Conservation (phyloP, 108 stramenopile species). For the Cyclotella baltica region DNA sequence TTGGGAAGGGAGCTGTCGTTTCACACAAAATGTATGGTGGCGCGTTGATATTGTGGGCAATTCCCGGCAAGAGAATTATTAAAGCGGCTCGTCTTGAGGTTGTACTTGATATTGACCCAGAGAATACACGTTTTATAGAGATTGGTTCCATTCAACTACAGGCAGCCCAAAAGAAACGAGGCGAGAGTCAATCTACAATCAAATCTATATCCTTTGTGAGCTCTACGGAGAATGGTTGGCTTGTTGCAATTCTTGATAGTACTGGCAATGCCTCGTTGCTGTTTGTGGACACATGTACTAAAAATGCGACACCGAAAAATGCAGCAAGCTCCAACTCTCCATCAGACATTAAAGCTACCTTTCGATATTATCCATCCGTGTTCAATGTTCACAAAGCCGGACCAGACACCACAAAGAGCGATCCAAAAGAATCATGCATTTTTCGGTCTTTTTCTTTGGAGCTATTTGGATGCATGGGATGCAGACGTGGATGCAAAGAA, state of each 20-base stretch:
- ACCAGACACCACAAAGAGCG: conserved; percentile 14
- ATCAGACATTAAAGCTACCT: conserved; percentile 29
- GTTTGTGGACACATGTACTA: conserved; percentile 55
- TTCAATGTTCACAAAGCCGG: conserved; percentile 34
- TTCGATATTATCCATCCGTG: conserved; percentile 45
- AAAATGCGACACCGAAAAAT: background rate
- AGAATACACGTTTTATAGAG: conserved; percentile 55
- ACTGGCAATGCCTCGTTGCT: conserved; percentile 52
- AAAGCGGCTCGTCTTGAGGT: conserved; percentile 60
- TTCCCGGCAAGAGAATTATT: conserved; percentile 56
- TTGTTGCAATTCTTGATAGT: conserved; percentile 56
- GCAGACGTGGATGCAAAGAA: conserved; percentile 23
- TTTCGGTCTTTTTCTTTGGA: conserved; percentile 49
- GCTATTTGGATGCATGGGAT: conserved; percentile 44
- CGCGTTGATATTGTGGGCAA: conserved; percentile 61
- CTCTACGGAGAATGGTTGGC: conserved; percentile 48
- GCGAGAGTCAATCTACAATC: conserved; percentile 31
- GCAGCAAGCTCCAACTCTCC: background rate
- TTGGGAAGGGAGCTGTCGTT: conserved; percentile 50
- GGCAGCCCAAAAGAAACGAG: conserved; percentile 15
- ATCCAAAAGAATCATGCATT: conserved; percentile 32
- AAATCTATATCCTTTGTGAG: conserved; percentile 54
- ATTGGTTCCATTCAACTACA: conserved; percentile 50
- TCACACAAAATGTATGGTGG: conserved; percentile 55
- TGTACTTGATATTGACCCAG: conserved; percentile 55